Evolutionary conservation across 140 eudicot genomes (phyloP), one percentile per base, ranked within the genome.

Genomic region (Ambrosia hybrid): DNA sequence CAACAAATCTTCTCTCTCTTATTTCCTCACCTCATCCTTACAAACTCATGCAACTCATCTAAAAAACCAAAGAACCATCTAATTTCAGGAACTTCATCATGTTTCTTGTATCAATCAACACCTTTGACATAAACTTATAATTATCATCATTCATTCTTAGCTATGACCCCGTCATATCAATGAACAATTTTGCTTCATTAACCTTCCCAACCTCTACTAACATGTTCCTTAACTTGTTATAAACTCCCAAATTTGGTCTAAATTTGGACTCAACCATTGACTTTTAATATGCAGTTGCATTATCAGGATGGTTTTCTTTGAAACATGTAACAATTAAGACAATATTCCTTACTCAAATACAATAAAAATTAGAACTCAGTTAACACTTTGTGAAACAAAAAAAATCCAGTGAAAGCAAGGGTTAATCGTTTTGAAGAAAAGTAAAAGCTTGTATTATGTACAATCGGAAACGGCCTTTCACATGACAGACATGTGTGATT

Each of bases 241-340:
- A 91, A 71, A 86, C 87, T 37, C 57, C 87, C 81, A 91, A 61
- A 76, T 88, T 88, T 30, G 96, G 97, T 73, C 96, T 84, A 68
- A 91, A 37, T 81, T 91, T 88, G 0, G 89, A 76, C 65, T 91
- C 96, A 5, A 91, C 71, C 97, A 91, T 88, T 11, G 88, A 79
- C 77, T 65, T 88, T 30, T 30, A 30, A 21, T 21, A 21, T 21
- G 26, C 0, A 21, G 26, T 21, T 21, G 26, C 26, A 21, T 21
- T 21, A 21, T 21, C 1, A 21, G 26, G 26, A 21, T 21, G 26
- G 26, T 21, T 21, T 21, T 21, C 26, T 21, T 21, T 21, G 26
- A 21, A 21, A 2, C 34, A 30, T 30, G 34, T 30, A 2, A 30
- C 34, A 30, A 30, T 30, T 30, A 30, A 30, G 34, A 30, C 34